These are phyloP conservation scores for Tetracladium setigerum DNA, from an alignment of 495 filamentous ascomycete species.

Conservation along the genomic window DNA sequence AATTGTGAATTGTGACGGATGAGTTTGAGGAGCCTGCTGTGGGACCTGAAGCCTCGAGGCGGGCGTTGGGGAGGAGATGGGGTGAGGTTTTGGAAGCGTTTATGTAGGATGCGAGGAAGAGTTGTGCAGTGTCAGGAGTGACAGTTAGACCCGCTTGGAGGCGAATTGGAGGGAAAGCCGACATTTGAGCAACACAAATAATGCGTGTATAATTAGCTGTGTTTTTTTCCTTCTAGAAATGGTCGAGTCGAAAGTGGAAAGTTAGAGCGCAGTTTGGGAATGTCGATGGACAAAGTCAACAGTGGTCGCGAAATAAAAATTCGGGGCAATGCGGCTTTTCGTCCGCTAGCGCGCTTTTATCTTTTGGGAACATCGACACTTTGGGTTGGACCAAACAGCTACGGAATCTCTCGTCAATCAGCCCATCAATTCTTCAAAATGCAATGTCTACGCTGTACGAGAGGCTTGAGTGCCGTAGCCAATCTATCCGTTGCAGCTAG, in stretches of 20 bases:
- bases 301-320: conserved; percentile 1
- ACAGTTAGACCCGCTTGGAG: conserved; percentile 39
- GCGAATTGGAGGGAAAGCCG: conserved; percentile 35
- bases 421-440: conserved; percentile 20
- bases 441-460: conserved; percentile 22
- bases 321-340: background rate
- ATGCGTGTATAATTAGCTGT: background rate
- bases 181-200: conserved; percentile 12
- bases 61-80: conserved; percentile 60
- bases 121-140: conserved; percentile 43
- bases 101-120: conserved; percentile 52
- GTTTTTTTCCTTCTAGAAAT: too few species aligned
- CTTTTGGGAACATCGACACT: background rate
- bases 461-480: conserved; percentile 19
- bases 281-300: background rate
- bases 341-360: background rate
- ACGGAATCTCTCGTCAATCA: conserved; percentile 19
- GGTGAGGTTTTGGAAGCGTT: conserved; percentile 42
- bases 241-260: background rate
- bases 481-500: conserved; percentile 28
- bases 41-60: conserved; percentile 53
- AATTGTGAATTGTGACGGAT: conserved; percentile 54
- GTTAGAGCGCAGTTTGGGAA: too few species aligned
- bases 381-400: background rate
- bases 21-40: conserved; percentile 41